Conservation (phyloP, 768 basidiomycete genomes). For the Tephrocybe sp. region DNA sequence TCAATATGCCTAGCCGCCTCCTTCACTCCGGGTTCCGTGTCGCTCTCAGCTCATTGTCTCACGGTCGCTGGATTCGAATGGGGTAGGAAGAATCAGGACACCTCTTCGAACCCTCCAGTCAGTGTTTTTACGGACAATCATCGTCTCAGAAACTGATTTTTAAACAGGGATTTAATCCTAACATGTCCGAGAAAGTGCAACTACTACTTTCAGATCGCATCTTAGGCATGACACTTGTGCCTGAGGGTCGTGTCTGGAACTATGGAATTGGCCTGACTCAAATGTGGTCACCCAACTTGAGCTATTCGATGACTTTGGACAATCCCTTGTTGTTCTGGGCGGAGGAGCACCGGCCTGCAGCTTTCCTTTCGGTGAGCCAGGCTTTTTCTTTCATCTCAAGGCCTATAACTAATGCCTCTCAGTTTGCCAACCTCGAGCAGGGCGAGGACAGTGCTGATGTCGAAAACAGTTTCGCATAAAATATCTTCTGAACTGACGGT, state of each 20-base stretch:
- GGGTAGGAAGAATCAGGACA: slow-evolving; percentile 92
- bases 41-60: slow-evolving; percentile 87
- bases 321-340: slow-evolving; percentile 97
- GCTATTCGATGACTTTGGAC: slow-evolving; percentile 82
- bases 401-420: slow-evolving; percentile 11
- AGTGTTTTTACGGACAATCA: slow-evolving; percentile 15
- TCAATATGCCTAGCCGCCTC: slow-evolving; percentile 93
- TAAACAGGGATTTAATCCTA: slow-evolving; percentile 87
- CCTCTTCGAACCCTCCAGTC: slow-evolving; percentile 74
- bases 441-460: slow-evolving; percentile 95
- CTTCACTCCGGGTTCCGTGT: slow-evolving; percentile 97
- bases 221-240: slow-evolving; percentile 92
- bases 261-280: slow-evolving; percentile 94
- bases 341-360: slow-evolving; percentile 90
- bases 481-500: slow-evolving; percentile 4
- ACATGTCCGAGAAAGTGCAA: slow-evolving; percentile 96
- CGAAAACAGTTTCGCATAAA: slow-evolving; percentile 88
- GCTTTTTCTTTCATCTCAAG: background rate
- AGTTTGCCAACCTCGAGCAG: slow-evolving; percentile 89
- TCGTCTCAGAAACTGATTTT: slow-evolving; percentile 3
- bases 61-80: slow-evolving; percentile 95
- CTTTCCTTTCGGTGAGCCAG: slow-evolving; percentile 80
- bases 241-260: slow-evolving; percentile 95
- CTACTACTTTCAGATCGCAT: slow-evolving; percentile 93
- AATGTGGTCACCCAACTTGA: slow-evolving; percentile 78